Conservation (phyloP, 176 grass and related monocot genomes). For the sorghum (Sorghum bicolor) region Sorghum_bicolor_NCBIv3 NC_012873.2:288001-288500, state of each 20-base stretch:
- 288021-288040: neutral
- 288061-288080: neutral
- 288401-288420: neutral
- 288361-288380: neutral
- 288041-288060: neutral
- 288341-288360: slow-evolving; percentile 64
- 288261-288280: neutral
- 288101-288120: neutral
- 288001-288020: slow-evolving; percentile 27
- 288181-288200: neutral
- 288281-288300: slow-evolving; percentile 22
- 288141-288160: neutral
- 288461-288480: slow-evolving; percentile 52
- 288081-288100: neutral
- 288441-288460: neutral
- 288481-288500: slow-evolving; percentile 56
- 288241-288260: neutral
- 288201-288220: neutral
- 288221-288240: neutral
- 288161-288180: neutral
- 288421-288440: neutral
- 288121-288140: neutral
- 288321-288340: slow-evolving; percentile 47
- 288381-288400: neutral
- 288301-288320: slow-evolving; percentile 55